Percentiles rank a stretch among this genome's conserved stretches.
Evolutionary conservation across 2,329 filamentous ascomycete genomes (phyloP).

Genomic region (Pestalotiopsis sp.): DNA sequence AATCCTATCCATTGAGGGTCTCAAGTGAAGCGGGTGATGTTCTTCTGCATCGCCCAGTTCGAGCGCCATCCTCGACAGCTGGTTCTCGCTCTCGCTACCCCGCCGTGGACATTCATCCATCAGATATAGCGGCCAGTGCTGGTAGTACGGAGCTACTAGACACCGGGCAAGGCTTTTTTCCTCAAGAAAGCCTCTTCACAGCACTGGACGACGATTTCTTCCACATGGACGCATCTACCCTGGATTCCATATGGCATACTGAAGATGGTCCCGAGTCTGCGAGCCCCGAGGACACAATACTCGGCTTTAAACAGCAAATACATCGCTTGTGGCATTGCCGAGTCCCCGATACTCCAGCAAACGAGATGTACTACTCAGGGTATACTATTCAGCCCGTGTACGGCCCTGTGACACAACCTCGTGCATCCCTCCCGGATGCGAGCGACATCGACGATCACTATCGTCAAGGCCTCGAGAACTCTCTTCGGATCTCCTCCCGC

Average conservation of each 20-base stretch:
- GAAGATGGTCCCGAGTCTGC: not conserved
- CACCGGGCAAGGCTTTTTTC: not conserved
- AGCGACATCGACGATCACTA: not conserved
- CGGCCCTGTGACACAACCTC: not conserved
- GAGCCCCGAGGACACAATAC: not conserved
- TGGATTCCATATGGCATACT: not conserved
- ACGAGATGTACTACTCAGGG: not conserved
- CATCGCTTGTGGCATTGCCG: not conserved
- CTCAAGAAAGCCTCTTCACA: not conserved
- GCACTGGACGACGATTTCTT: not conserved
- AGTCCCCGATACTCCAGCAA: not conserved
- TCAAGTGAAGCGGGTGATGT: not conserved
- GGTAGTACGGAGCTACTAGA: not conserved
- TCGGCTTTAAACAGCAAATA: not conserved
- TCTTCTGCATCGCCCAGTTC: not conserved
- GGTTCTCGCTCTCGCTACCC: not conserved
- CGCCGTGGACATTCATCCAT: not conserved
- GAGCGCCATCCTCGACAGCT: not conserved
- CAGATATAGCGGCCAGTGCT: not conserved
- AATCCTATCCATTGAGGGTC: not conserved
- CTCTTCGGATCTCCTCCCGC: not conserved
- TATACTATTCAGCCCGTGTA: not conserved
- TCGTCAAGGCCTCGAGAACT: not conserved
- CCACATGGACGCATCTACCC: not conserved
- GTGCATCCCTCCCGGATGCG: not conserved